Base-by-base conservation (phyloP, 2,329 filamentous ascomycete genomes). In the Claviceps capensis region DNA sequence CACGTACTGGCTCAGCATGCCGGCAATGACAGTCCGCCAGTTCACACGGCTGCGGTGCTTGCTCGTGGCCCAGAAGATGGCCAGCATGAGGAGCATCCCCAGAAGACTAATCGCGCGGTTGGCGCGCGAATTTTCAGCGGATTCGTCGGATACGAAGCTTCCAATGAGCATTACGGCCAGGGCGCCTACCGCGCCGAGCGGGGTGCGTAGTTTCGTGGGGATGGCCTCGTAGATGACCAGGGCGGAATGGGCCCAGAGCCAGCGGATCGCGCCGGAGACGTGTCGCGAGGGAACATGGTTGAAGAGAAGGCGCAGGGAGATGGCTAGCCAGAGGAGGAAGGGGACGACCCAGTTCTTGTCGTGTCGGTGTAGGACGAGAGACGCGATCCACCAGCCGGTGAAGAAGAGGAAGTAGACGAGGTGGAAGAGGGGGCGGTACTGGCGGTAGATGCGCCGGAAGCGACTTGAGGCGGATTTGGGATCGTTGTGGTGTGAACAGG, bases 1-100 rank as follows among this genome's bases (percentile, higher is more conserved):
- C 63, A 96, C 75, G 69, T 90, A 96, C 67, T 96, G 90, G 11
- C 83, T 75, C 43, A 95, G 73, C 84, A 95, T 93, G 54, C 90
- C 90, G 40, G 86, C 86, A 55, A 95, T 87, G 59, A 96, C 85
- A 1, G 86, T 86, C 62, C 86, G 83, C 84, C 83, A 89, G 57
- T 81, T 77, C 58, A 85, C 73, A 38, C 62, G 65, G 53, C 63
- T 80, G 58, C 85, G 79, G 65, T 89, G 76, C 53, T 72, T 77
- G 42, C 88, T 95, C 1, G 87, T 93, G 14, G 63, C 61, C 68
- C 78, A 93, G 58, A 95, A 80, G 1, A 67, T 53, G 53, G 69
- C 70, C 57, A 95, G 71, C 66, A 91, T 83, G 52, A 95, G 77
- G 4, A 77, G 59, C 17, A 95, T 72, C 23, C 90, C 89, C 54